Conservation (phyloP, 495 filamentous ascomycete species). For the Aspergillus sclerotioniger region DNA sequence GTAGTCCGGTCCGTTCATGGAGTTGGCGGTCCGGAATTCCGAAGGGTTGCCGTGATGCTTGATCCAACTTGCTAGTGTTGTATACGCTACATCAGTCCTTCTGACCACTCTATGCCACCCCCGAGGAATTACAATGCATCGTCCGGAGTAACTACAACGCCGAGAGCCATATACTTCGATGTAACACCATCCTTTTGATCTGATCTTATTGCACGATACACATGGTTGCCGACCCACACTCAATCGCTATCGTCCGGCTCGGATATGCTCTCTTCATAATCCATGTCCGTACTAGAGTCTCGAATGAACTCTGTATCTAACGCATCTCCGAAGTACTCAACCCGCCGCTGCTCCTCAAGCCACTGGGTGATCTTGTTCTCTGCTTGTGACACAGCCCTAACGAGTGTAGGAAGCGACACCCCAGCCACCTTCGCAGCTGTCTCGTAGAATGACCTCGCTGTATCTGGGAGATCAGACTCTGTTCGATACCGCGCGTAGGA, state of each 20-base stretch:
- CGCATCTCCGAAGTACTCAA: slow-evolving; percentile 26
- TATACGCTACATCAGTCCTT: no score
- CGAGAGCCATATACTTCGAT: no score
- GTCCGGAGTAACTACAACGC: no score
- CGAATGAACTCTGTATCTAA: slow-evolving; percentile 16
- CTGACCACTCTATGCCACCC: no score
- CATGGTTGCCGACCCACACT: not conserved
- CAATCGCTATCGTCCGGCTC: not conserved
- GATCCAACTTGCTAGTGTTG: no score
- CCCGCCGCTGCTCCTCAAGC: slow-evolving; percentile 36
- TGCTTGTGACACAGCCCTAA: slow-evolving; percentile 45
- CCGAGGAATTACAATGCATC: no score
- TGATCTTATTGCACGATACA: not conserved
- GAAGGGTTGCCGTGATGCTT: no score
- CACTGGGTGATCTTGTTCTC: slow-evolving; percentile 46
- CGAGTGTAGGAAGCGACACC: slow-evolving; percentile 44
- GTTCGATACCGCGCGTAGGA: slow-evolving; percentile 57
- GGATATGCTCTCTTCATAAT: slow-evolving; percentile 4
- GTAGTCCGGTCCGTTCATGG: not conserved
- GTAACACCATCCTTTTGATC: not conserved
- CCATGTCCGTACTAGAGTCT: slow-evolving; percentile 20
- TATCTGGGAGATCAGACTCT: slow-evolving; percentile 54
- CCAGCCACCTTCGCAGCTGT: slow-evolving; percentile 51
- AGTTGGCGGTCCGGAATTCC: no score
- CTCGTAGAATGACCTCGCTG: slow-evolving; percentile 54